These are phyloP conservation scores for Trichoderma sp. DNA, from an alignment of 2,329 filamentous ascomycete species.

Conservation along the genomic window DNA sequence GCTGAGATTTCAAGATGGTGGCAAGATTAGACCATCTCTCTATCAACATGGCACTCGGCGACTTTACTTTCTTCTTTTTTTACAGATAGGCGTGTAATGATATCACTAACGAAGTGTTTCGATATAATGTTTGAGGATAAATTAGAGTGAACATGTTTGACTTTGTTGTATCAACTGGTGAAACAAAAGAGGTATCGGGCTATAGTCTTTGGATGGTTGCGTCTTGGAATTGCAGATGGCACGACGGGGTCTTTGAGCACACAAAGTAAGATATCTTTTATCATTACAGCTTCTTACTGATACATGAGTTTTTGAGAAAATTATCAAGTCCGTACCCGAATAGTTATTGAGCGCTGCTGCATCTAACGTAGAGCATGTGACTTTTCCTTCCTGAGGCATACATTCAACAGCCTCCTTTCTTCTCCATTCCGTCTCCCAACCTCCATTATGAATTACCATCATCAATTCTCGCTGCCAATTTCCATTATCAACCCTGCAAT, in stretches of 20 bases:
- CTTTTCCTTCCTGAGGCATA: background rate
- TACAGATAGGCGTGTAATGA: background rate
- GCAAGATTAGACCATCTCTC: background rate
- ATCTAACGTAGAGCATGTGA: background rate
- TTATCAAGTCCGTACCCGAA: no score
- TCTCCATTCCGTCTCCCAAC: background rate
- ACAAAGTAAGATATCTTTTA: background rate
- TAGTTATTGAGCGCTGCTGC: no score
- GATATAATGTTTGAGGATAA: background rate
- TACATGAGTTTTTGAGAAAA: no score
- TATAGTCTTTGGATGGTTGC: background rate
- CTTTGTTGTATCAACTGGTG: background rate
- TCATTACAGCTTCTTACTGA: no score
- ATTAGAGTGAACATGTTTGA: background rate
- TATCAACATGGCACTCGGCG: background rate
- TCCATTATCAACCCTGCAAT: background rate
- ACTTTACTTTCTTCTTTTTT: background rate
- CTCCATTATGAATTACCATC: background rate
- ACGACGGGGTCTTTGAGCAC: background rate
- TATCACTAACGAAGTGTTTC: background rate
- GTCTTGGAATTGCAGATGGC: background rate
- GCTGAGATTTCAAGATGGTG: background rate
- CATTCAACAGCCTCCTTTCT: background rate
- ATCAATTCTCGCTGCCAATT: background rate
- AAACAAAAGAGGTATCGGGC: background rate